Evolutionary conservation across 345 rosid species (phyloP), one percentile per base, ranked within the genome.

Genomic region (Conringia planisiliqua): DNA sequence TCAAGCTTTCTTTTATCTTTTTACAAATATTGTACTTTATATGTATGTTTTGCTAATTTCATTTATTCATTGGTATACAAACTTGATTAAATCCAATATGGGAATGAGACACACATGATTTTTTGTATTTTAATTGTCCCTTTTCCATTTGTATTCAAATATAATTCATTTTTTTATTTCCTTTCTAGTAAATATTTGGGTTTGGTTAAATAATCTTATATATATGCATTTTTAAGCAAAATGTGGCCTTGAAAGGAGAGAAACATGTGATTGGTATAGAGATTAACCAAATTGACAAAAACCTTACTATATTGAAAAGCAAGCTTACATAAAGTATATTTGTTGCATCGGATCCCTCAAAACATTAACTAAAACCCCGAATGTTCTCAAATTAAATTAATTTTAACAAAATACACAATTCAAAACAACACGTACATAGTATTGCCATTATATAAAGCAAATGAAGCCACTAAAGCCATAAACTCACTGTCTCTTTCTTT

Each of bases 311-410:
- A 76, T 7, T 16, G 14, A 44, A 63, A 76, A 63, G 29, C 66
- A 63, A 70, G 27, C 76, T 70, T 46, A 51, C 71, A 72, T 71
- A 66, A 78, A 78, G 81, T 78, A 72, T 71, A 78, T 69, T 59
- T 78, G 77, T 66, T 57, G 58, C 77, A 72, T 78, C 46, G 81
- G 81, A 78, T 78, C 81, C 81, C 43, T 78, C 77, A 66, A 16
- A 54, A 58, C 75, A 78, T 71, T 77, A 18, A 77, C 32, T 77
- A 63, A 36, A 71, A 61, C 5, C 54, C 55, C 72, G 71, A 77
- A 77, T 77, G 80, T 77, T 76, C 29, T 52, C 70, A 14, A 70
- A 70, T 4, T n/a, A 5, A 29, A 16, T 33, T n/a, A 12, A 33
- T 2, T 18, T 24, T 38, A 38, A 38, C 42, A 27, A 16, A 51